phyloP scores from a whole-genome alignment of 805 yeast genomes.

The Saccharomycopsis fodiens region DNA sequence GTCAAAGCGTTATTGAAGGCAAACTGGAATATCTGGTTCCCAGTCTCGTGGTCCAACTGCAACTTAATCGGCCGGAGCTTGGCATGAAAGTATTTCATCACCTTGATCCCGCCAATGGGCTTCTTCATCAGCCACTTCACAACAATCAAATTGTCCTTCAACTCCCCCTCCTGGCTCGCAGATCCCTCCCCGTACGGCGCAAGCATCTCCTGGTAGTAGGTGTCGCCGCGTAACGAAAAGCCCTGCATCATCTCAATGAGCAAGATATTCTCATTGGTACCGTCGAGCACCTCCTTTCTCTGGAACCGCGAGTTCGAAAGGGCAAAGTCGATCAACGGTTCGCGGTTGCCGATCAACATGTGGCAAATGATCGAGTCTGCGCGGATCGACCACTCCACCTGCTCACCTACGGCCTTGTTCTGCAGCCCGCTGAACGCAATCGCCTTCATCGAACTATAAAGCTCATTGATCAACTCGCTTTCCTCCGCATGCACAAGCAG shows the following conservation, averaged over 20 bases:
- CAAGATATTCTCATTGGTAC: slow-evolving; percentile 56
- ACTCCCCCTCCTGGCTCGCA: slow-evolving; percentile 17
- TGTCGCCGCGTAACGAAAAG: slow-evolving; percentile 49
- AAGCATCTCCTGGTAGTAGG: slow-evolving; percentile 65
- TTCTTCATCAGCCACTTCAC: slow-evolving; percentile 71
- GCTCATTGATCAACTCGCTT: slow-evolving; percentile 32
- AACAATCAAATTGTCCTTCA: slow-evolving; percentile 29
- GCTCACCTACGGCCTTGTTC: slow-evolving; percentile 24
- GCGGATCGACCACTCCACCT: slow-evolving; percentile 52
- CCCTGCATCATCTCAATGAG: slow-evolving; percentile 60
- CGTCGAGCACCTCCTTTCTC: slow-evolving; percentile 55
- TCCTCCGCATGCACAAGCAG: slow-evolving; percentile 33
- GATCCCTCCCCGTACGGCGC: slow-evolving; percentile 35
- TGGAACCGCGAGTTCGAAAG: slow-evolving; percentile 54
- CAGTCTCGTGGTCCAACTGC: slow-evolving; percentile 65
- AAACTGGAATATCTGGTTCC: slow-evolving; percentile 55
- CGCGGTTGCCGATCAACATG: slow-evolving; percentile 49
- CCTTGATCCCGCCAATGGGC: slow-evolving; percentile 88
- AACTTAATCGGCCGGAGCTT: slow-evolving; percentile 58
- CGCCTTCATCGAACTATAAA: slow-evolving; percentile 39
- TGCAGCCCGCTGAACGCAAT: slow-evolving; percentile 29
- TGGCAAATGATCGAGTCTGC: slow-evolving; percentile 70
- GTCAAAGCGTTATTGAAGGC: slow-evolving; percentile 50
- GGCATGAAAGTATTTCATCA: slow-evolving; percentile 58
- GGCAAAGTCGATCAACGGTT: slow-evolving; percentile 65